Percentiles rank a stretch among this genome's conserved stretches.
Conservation (phyloP, 1,284 basidiomycete genomes). For the Ganoderma multipileum region DNA sequence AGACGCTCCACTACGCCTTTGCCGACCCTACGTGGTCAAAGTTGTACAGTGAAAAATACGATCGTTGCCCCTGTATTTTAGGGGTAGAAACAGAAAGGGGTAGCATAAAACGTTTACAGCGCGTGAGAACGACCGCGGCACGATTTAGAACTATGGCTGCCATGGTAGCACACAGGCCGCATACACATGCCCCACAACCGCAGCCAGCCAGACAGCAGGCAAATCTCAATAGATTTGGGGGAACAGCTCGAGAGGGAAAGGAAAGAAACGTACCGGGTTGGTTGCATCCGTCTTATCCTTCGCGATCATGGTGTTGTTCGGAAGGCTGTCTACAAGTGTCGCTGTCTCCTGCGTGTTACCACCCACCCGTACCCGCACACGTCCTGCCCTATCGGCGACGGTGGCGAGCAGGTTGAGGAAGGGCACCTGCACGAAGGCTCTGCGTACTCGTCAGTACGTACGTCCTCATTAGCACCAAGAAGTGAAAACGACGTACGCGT, state of each 20-base stretch:
- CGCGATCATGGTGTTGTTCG: constrained; percentile 27
- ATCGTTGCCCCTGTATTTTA: not conserved
- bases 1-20: constrained; percentile 35
- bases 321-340: constrained; percentile 33
- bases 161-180: constrained; percentile 1
- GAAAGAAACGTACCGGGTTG: constrained; percentile 23
- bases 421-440: constrained; percentile 59
- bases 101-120: not conserved
- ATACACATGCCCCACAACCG: not conserved
- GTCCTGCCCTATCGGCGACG: constrained; percentile 63
- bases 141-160: not conserved
- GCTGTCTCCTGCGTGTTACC: constrained; percentile 80
- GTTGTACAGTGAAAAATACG: constrained; percentile 41
- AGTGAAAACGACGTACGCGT: not conserved
- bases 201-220: not conserved
- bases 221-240: constrained; percentile 34
- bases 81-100: not conserved
- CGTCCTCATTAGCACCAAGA: not conserved
- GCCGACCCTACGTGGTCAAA: not conserved
- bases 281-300: constrained; percentile 25
- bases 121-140: not conserved
- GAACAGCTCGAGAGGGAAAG: constrained; percentile 7
- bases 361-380: constrained; percentile 68
- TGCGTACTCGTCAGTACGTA: constrained; percentile 37
- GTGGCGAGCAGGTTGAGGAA: constrained; percentile 81